phyloP scores from a whole-genome alignment of 306 rosid genomes.

The Erythrophleum fordii region DNA sequence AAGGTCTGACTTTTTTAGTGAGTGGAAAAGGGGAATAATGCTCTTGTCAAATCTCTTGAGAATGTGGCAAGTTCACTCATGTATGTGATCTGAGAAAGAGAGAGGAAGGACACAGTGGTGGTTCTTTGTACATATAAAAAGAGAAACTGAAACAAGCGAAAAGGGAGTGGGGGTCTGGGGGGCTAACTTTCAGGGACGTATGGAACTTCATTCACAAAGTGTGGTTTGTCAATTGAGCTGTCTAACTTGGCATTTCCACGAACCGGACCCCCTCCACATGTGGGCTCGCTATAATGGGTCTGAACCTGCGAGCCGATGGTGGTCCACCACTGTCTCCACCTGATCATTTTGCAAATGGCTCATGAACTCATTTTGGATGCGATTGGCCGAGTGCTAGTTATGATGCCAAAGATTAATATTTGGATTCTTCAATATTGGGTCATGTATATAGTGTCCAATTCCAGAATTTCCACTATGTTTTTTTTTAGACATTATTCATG shows the following conservation, averaged over 20 bases:
- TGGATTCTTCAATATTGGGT: neutral
- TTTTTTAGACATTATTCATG: neutral
- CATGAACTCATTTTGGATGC: neutral
- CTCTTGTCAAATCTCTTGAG: neutral
- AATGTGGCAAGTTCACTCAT: neutral
- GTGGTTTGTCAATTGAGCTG: neutral
- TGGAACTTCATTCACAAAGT: neutral
- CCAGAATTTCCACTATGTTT: neutral
- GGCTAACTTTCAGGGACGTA: neutral
- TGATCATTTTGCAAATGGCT: neutral
- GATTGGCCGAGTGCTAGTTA: neutral
- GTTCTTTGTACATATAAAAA: no score
- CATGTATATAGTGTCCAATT: neutral
- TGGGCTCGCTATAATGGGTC: neutral
- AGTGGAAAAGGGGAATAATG: no score
- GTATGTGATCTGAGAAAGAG: no score
- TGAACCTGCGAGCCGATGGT: neutral
- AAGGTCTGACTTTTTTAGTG: no score
- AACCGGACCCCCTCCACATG: neutral
- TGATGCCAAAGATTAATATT: neutral
- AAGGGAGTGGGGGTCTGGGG: constrained; percentile 1
- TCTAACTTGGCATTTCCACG: neutral
- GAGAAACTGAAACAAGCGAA: neutral
- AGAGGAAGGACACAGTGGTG: neutral
- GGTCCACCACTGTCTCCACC: constrained; percentile 2